These are phyloP conservation scores for Ulota crispa DNA, from an alignment of 225 moss, liverwort and hornwort genomes.

Conservation along the genomic window DNA sequence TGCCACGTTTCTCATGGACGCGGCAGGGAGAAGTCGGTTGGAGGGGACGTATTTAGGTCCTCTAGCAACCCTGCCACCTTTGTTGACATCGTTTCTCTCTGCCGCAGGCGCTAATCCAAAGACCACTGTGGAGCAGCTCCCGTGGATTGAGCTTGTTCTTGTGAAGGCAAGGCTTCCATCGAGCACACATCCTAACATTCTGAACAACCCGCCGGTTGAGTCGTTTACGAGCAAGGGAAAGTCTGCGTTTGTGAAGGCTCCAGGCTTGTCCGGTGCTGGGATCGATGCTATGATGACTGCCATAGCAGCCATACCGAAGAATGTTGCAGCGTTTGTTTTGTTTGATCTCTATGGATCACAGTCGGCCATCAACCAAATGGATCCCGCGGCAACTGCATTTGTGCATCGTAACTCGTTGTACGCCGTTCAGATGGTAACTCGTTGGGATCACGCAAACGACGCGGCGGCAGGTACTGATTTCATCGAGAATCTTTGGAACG, in stretches of 20 bases:
- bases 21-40: slow-evolving; percentile 40
- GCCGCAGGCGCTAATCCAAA: slow-evolving; percentile 23
- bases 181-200: slow-evolving; percentile 27
- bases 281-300: slow-evolving; percentile 46
- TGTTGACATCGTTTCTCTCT: slow-evolving; percentile 29
- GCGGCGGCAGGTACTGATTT: slow-evolving; percentile 23
- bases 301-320: slow-evolving; percentile 28
- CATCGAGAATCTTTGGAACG: slow-evolving; percentile 35
- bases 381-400: slow-evolving; percentile 32
- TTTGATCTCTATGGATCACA: slow-evolving; percentile 58
- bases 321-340: slow-evolving; percentile 52
- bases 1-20: slow-evolving; percentile 61
- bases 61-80: slow-evolving; percentile 16
- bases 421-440: slow-evolving; percentile 64
- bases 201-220: slow-evolving; percentile 29
- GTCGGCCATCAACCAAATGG: slow-evolving; percentile 50
- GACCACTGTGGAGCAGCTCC: slow-evolving; percentile 27
- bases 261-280: slow-evolving; percentile 51
- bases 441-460: slow-evolving; percentile 34
- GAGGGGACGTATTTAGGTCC: slow-evolving; percentile 53
- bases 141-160: slow-evolving; percentile 57
- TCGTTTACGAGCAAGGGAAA: slow-evolving; percentile 55
- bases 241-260: slow-evolving; percentile 44
- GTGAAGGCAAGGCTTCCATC: slow-evolving; percentile 40
- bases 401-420: slow-evolving; percentile 56